A percentile compares a stretch with the other conserved stretches of the same genome.
Conservation (phyloP, 192 early-diverging fungal genomes). For the Dissophora globulifera region DNA sequence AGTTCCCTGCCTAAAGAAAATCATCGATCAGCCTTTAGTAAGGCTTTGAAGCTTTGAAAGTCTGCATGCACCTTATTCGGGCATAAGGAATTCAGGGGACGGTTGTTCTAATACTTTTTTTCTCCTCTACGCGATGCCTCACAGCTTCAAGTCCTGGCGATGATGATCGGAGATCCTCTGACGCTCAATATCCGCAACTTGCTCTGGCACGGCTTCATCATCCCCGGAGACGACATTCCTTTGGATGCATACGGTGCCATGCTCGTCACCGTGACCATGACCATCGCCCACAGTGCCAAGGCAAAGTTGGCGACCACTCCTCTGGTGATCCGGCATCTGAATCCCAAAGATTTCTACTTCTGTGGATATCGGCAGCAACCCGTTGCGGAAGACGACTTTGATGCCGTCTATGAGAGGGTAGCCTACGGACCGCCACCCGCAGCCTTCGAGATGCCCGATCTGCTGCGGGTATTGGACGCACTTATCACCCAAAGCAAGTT, state of each 20-base stretch:
- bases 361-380: background rate
- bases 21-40: constrained; percentile 25
- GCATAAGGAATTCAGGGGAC: background rate
- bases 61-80: background rate
- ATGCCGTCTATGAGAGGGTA: constrained; percentile 9
- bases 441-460: background rate
- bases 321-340: constrained; percentile 5
- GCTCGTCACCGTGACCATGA: constrained; percentile 37
- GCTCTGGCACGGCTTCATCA: constrained; percentile 52
- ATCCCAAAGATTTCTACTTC: constrained; percentile 13
- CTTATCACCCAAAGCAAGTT: constrained; percentile 17
- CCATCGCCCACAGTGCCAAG: background rate
- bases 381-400: background rate
- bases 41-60: too few relatives aligned
- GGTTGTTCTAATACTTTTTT: background rate
- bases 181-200: constrained; percentile 47
- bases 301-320: background rate
- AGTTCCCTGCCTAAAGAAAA: constrained; percentile 23
- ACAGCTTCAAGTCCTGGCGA: constrained; percentile 30
- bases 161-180: constrained; percentile 30
- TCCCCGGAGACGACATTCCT: constrained; percentile 23
- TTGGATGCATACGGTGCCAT: constrained; percentile 45
- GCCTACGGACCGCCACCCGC: background rate
- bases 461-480: background rate
- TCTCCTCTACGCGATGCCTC: background rate